A percentile compares a stretch with the other conserved stretches of the same genome.
Conservation (phyloP, 345 rosid species). For the Heritiera fomes region DNA sequence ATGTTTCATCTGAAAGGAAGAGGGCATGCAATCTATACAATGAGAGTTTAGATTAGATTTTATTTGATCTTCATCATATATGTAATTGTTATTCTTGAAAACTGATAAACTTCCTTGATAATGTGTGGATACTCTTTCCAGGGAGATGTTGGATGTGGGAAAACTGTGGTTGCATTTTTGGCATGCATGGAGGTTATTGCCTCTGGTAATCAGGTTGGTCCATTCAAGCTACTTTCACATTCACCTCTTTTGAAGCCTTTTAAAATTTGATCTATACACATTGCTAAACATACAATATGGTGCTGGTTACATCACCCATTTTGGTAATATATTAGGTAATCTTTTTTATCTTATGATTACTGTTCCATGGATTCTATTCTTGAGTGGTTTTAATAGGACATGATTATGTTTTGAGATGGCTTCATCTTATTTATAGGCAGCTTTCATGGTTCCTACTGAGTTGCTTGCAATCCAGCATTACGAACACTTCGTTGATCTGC, state of each 20-base stretch:
- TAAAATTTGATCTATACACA: background rate
- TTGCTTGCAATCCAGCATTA: slow-evolving; percentile 94
- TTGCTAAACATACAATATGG: background rate
- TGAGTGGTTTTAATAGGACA: background rate
- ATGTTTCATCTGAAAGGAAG: background rate
- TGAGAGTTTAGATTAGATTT: slow-evolving; percentile 3
- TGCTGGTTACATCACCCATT: background rate
- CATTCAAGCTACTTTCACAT: slow-evolving; percentile 14
- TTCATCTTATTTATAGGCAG: slow-evolving; percentile 58
- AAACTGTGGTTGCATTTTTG: slow-evolving; percentile 92
- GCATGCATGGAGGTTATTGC: slow-evolving; percentile 96
- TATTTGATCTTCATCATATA: background rate
- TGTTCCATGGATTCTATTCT: slow-evolving; percentile 6
- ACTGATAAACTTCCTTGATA: slow-evolving; percentile 24
- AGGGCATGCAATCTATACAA: background rate
- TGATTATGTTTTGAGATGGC: slow-evolving; percentile 1
- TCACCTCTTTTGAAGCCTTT: background rate
- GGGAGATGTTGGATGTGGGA: slow-evolving; percentile 99
- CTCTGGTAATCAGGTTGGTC: slow-evolving; percentile 89
- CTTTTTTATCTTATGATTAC: background rate
- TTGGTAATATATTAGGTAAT: slow-evolving; percentile 14
- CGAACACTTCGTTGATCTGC: slow-evolving; percentile 68
- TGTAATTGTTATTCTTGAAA: slow-evolving; percentile 19
- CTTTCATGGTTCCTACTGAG: slow-evolving; percentile 99
- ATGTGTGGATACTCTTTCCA: slow-evolving; percentile 32